phyloP scores from a whole-genome alignment of 331 rosid species.

The Dryas integrifolia region DNA sequence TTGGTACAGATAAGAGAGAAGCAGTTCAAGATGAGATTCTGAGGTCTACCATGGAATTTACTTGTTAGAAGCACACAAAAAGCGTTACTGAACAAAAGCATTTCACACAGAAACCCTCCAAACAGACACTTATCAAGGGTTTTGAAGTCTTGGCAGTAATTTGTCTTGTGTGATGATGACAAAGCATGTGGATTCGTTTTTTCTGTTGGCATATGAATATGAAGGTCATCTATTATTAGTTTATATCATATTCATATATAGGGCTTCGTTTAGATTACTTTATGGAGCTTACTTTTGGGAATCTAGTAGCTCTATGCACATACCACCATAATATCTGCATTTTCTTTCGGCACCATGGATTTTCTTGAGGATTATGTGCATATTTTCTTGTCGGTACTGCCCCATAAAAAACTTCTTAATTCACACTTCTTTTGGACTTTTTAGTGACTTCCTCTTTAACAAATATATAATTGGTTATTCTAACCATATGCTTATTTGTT shows the following conservation, averaged over 20 bases:
- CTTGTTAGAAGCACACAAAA: neutral
- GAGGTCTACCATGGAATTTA: neutral
- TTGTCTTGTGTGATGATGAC: constrained; percentile 20
- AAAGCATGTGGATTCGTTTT: constrained; percentile 10
- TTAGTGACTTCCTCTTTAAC: neutral
- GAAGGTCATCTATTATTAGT: neutral
- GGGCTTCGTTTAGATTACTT: neutral
- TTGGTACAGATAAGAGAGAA: too few species aligned
- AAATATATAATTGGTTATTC: neutral
- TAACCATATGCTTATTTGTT: neutral
- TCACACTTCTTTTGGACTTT: neutral
- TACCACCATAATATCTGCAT: neutral
- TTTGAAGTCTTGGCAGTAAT: constrained; percentile 8
- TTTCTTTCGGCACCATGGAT: neutral
- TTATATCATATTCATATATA: neutral
- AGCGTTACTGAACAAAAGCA: too few species aligned
- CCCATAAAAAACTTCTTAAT: neutral
- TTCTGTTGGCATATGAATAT: neutral
- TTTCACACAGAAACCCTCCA: too few species aligned
- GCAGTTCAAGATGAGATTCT: neutral
- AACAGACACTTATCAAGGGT: neutral
- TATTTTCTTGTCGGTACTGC: constrained; percentile 30
- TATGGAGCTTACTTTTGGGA: neutral
- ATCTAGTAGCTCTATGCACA: neutral
- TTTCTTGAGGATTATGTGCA: neutral